These are phyloP conservation scores for Podospora conica DNA, from an alignment of 495 filamentous ascomycete genomes.

Conservation along the genomic window DNA sequence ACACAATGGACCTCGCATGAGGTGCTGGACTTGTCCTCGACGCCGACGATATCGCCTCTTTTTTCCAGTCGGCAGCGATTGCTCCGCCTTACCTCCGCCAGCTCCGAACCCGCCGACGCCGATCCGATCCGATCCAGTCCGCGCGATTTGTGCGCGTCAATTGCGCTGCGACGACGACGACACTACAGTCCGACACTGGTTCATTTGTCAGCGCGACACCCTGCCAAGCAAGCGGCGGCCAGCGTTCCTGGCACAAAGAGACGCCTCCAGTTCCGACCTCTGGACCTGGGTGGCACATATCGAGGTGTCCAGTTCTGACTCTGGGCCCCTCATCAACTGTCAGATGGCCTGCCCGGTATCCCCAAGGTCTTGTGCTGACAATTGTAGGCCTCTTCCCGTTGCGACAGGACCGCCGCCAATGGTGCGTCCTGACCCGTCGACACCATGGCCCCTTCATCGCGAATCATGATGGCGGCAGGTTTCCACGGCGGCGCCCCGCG, in stretches of 20 bases:
- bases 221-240: too few species aligned
- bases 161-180: constrained; percentile 2
- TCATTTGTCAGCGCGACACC: too few species aligned
- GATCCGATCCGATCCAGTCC: not conserved
- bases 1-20: not conserved
- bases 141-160: constrained; percentile 11
- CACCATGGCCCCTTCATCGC: constrained; percentile 23
- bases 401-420: not conserved
- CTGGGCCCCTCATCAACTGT: too few species aligned
- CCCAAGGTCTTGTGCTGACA: too few species aligned
- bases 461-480: constrained; percentile 23
- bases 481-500: constrained; percentile 12
- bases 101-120: not conserved
- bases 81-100: not conserved
- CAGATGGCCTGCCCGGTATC: too few species aligned
- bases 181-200: too few species aligned
- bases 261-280: too few species aligned
- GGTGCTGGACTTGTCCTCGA: not conserved
- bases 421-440: constrained; percentile 3
- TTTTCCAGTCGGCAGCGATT: not conserved
- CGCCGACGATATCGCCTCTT: not conserved
- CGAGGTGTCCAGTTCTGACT: too few species aligned
- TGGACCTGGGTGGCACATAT: too few species aligned
- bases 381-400: too few species aligned
- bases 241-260: too few species aligned